phyloP scores from a whole-genome alignment of 345 rosid species.

The Citrus sp. region DNA sequence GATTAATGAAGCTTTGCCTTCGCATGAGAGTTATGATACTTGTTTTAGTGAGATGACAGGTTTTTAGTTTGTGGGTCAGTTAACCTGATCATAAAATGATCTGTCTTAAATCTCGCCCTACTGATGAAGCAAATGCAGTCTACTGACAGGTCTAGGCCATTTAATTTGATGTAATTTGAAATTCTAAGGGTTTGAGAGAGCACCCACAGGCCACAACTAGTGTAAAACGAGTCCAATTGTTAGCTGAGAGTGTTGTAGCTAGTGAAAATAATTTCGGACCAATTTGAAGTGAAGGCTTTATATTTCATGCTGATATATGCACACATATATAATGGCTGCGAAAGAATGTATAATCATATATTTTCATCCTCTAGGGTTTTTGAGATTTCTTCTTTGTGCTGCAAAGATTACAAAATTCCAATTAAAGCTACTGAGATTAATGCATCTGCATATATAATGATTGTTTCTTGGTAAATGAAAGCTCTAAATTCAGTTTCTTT shows the following conservation, averaged over 20 bases:
- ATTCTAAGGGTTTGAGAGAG: neutral
- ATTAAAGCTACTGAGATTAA: no score
- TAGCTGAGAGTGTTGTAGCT: neutral
- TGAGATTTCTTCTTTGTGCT: no score
- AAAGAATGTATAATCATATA: no score
- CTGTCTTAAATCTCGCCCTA: neutral
- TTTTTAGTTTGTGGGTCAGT: constrained; percentile 1
- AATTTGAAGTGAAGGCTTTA: neutral
- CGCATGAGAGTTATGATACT: constrained; percentile 18
- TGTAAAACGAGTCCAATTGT: neutral
- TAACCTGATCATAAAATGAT: neutral
- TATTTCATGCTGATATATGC: neutral
- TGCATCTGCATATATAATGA: no score
- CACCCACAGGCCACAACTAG: no score
- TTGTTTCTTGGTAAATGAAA: no score
- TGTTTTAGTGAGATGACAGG: constrained; percentile 12
- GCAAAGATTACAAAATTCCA: no score
- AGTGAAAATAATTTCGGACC: neutral
- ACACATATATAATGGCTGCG: no score
- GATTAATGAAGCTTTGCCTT: constrained; percentile 15
- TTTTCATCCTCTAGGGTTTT: no score
- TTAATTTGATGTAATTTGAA: neutral
- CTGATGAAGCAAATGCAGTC: neutral
- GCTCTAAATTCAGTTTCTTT: no score
- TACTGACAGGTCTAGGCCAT: neutral